phyloP scores from a whole-genome alignment of 371 early-diverging fungal genomes.

The Amoeboradix gromovi region DNA sequence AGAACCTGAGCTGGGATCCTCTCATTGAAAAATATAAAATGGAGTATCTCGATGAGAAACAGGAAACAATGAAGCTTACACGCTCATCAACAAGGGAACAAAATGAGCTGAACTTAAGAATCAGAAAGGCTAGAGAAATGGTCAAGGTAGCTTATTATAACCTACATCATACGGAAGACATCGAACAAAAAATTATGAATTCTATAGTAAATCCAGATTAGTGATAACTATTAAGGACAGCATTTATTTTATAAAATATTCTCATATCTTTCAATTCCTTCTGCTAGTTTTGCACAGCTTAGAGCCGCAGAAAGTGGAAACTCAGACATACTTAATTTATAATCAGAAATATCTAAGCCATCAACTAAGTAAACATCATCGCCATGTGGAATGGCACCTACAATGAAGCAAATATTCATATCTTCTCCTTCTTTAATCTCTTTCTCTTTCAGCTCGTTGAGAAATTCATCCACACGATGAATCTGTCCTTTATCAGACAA shows the following conservation, averaged over 20 bases:
- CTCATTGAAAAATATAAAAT: not conserved
- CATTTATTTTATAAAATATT: slow-evolving; percentile 29
- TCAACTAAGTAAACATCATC: slow-evolving; percentile 48
- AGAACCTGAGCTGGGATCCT: not conserved
- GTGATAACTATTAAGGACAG: too few species aligned
- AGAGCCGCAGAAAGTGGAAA: slow-evolving; percentile 83
- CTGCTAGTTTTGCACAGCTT: slow-evolving; percentile 65
- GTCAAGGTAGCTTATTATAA: not conserved
- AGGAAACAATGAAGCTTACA: not conserved
- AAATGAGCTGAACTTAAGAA: not conserved
- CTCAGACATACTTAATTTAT: slow-evolving; percentile 73
- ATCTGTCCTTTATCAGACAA: slow-evolving; percentile 6
- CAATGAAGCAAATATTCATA: slow-evolving; percentile 51
- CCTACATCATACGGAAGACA: not conserved
- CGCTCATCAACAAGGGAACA: not conserved
- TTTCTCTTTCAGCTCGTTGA: slow-evolving; percentile 10
- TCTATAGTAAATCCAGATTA: not conserved
- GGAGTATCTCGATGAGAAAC: not conserved
- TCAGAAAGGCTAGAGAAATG: not conserved
- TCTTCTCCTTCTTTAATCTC: slow-evolving; percentile 25
- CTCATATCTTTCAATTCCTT: slow-evolving; percentile 58
- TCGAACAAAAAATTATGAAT: not conserved
- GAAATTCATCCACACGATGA: slow-evolving; percentile 36
- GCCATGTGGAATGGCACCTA: slow-evolving; percentile 93
- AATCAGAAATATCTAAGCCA: slow-evolving; percentile 56